Evolutionary conservation across 352 stramenopile genomes (phyloP).

Genomic region (Pythium brachiatum): DNA sequence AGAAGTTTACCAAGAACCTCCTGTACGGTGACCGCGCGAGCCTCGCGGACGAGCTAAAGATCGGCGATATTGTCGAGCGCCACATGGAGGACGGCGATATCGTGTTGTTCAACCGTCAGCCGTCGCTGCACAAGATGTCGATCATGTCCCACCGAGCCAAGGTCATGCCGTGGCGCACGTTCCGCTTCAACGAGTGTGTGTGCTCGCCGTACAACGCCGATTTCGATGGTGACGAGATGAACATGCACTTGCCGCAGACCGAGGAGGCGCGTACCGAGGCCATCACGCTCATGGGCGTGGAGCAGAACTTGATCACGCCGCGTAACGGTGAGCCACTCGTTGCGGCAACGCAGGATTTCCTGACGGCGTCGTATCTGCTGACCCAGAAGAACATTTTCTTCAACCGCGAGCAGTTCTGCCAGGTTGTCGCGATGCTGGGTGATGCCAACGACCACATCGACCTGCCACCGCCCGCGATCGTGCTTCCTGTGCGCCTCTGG

Average conservation of each 20-base stretch:
- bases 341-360: constrained; percentile 98
- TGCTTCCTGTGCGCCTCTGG: constrained; percentile 90
- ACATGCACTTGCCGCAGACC: constrained; percentile 99
- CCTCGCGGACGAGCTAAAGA: constrained; percentile 92
- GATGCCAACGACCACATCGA: constrained; percentile 95
- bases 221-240: constrained; percentile 99
- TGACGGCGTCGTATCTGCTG: constrained; percentile 97
- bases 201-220: constrained; percentile 99
- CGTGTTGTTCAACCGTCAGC: constrained; percentile 99
- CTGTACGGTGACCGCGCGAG: constrained; percentile 93
- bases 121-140: constrained; percentile 99
- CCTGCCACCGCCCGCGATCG: constrained; percentile 69
- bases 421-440: constrained; percentile 93
- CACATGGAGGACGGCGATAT: constrained; percentile 99
- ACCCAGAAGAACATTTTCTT: constrained; percentile 99
- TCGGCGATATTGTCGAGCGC: constrained; percentile 98
- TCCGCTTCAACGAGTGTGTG: constrained; percentile 99
- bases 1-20: constrained; percentile 90
- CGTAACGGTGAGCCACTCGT: constrained; percentile 98
- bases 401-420: constrained; percentile 95
- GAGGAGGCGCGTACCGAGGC: constrained; percentile 98
- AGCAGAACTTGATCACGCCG: constrained; percentile 97
- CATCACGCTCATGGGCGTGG: constrained; percentile 96
- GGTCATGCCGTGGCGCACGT: constrained; percentile 97
- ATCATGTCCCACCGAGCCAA: constrained; percentile 96